phyloP scores from a whole-genome alignment of 257 asterid species.

The Fraxinus anomala region DNA sequence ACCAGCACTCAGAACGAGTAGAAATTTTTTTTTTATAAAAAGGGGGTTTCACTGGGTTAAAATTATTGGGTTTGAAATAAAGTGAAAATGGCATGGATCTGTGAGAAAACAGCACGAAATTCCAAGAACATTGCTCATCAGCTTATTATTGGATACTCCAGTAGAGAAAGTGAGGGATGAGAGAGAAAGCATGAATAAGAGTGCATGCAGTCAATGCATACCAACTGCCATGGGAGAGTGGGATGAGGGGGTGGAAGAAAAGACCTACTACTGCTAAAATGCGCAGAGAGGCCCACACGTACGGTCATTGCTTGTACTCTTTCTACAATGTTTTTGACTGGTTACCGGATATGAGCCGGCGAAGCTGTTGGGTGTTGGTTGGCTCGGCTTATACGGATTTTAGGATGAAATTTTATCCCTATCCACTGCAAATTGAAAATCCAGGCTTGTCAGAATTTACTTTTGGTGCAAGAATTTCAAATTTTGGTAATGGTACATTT shows the following conservation, averaged over 20 bases:
- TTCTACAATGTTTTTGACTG: no score
- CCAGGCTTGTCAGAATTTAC: background rate
- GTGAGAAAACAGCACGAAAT: slow-evolving; percentile 2
- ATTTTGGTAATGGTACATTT: background rate
- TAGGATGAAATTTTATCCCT: no score
- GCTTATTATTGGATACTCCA: slow-evolving; percentile 6
- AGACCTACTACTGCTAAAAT: slow-evolving; percentile 50
- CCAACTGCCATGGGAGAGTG: slow-evolving; percentile 54
- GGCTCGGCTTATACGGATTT: background rate
- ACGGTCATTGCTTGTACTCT: slow-evolving; percentile 36
- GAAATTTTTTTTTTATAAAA: background rate
- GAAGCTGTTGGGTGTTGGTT: background rate
- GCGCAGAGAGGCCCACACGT: slow-evolving; percentile 36
- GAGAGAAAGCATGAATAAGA: slow-evolving; percentile 1
- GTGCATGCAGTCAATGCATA: slow-evolving; percentile 57
- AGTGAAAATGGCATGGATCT: slow-evolving; percentile 13
- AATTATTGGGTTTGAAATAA: background rate
- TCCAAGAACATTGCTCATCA: slow-evolving; percentile 7
- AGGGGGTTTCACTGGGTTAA: background rate
- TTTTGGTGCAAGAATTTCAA: background rate
- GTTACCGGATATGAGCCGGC: background rate
- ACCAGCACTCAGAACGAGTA: slow-evolving; percentile 1
- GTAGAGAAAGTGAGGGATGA: slow-evolving; percentile 17
- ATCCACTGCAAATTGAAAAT: background rate
- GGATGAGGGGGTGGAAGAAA: slow-evolving; percentile 35